Percentiles rank a stretch among this genome's conserved stretches.
These are phyloP conservation scores for Talaromyces nanjingensis DNA, from an alignment of 495 filamentous ascomycete genomes.

Conservation along the genomic window DNA sequence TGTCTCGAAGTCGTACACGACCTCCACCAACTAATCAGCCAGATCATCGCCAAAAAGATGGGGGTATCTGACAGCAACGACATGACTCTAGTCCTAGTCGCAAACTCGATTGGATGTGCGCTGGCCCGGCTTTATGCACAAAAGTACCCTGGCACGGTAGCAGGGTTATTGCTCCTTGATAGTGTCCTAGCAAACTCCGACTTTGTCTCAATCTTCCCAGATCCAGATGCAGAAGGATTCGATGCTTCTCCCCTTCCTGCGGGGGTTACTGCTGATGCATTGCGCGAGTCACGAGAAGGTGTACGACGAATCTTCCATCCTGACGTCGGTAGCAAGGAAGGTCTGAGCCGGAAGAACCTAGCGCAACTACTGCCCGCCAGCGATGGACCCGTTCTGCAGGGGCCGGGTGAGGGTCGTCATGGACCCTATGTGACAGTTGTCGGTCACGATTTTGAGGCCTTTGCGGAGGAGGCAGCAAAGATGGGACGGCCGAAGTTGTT, in stretches of 20 bases:
- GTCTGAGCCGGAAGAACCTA: slow-evolving; percentile 45
- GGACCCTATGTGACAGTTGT: slow-evolving; percentile 38
- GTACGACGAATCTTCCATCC: slow-evolving; percentile 41
- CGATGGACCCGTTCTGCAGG: slow-evolving; percentile 40
- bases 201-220: slow-evolving; percentile 51
- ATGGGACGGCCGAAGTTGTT: slow-evolving; percentile 34
- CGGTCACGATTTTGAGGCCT: slow-evolving; percentile 53
- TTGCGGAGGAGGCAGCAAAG: slow-evolving; percentile 39
- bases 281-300: slow-evolving; percentile 36
- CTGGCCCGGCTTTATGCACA: slow-evolving; percentile 50
- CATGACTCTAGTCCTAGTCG: slow-evolving; percentile 39
- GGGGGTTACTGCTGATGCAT: slow-evolving; percentile 35
- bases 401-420: slow-evolving; percentile 28
- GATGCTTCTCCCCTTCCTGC: slow-evolving; percentile 30
- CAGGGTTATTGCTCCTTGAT: slow-evolving; percentile 50
- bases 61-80: slow-evolving; percentile 13
- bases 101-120: slow-evolving; percentile 54
- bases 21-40: slow-evolving; percentile 41
- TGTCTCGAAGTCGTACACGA: slow-evolving; percentile 39
- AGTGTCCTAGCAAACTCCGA: slow-evolving; percentile 56
- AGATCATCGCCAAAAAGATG: slow-evolving; percentile 23
- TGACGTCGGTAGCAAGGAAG: slow-evolving; percentile 46
- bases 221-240: slow-evolving; percentile 48
- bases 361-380: slow-evolving; percentile 41
- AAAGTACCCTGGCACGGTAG: slow-evolving; percentile 35